Conservation (phyloP, 257 asterid species). For the Nicotiana tomentosiformis region DNA sequence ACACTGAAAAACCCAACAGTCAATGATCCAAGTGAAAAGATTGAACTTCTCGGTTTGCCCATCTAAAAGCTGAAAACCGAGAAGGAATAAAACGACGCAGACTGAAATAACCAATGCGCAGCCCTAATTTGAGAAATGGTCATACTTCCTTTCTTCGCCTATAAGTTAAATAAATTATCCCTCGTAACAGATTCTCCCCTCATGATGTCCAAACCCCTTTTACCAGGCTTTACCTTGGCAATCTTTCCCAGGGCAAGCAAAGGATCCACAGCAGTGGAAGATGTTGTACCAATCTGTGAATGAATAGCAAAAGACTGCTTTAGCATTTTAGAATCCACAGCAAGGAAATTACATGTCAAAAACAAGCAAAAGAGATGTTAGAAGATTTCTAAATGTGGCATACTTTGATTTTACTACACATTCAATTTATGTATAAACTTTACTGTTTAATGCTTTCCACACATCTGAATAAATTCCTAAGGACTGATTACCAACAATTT, state of each 20-base stretch:
- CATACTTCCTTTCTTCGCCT: background rate
- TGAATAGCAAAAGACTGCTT: constrained; percentile 13
- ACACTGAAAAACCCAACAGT: background rate
- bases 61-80: background rate
- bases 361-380: background rate
- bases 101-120: background rate
- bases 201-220: background rate
- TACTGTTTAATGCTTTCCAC: background rate
- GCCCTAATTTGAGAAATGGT: background rate
- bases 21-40: background rate
- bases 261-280: constrained; percentile 96
- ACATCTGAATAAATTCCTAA: background rate
- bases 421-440: background rate
- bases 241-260: constrained; percentile 62
- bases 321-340: background rate
- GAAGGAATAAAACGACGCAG: background rate
- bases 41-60: background rate
- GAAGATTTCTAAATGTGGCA: background rate
- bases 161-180: background rate
- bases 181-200: background rate
- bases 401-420: background rate
- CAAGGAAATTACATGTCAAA: background rate
- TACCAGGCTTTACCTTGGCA: constrained; percentile 40
- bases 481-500: background rate
- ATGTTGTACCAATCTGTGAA: constrained; percentile 83